A percentile compares a stretch with the other conserved stretches of the same genome.
Conservation (phyloP, 73 alveolate genomes). For the Tetrahymena borealis region DNA sequence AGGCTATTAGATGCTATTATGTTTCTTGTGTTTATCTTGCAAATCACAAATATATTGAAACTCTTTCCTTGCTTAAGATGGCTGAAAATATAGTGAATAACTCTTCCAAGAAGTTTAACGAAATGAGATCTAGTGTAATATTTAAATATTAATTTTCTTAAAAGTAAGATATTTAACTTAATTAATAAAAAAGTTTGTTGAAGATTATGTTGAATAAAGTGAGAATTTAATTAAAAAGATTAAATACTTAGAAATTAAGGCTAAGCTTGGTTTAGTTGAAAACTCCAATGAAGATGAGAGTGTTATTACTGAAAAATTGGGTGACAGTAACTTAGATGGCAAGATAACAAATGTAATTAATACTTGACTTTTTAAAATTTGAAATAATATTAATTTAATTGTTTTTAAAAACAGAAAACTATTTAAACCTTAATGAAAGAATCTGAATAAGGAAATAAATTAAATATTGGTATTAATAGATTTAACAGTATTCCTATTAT, state of each 20-base stretch:
- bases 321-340: neutral
- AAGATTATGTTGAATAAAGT: neutral
- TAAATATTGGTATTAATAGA: neutral
- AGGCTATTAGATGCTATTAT: constrained; percentile 23
- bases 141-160: neutral
- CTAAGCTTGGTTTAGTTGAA: neutral
- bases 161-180: no score
- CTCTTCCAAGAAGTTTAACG: constrained; percentile 22
- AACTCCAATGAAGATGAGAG: neutral
- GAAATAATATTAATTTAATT: neutral
- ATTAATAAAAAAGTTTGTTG: neutral
- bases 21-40: constrained; percentile 25
- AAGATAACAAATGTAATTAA: neutral
- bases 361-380: neutral
- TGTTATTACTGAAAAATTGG: neutral
- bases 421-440: neutral
- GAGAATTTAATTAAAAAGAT: neutral
- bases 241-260: neutral
- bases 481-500: neutral
- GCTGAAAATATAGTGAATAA: constrained; percentile 11
- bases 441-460: neutral
- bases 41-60: constrained; percentile 27
- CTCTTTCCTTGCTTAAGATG: constrained; percentile 9
- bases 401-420: neutral
- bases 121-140: neutral